Percentiles rank a stretch among this genome's conserved stretches.
These are phyloP conservation scores for Neurospora discreta DNA, from an alignment of 495 filamentous ascomycete genomes.

Conservation along the genomic window DNA sequence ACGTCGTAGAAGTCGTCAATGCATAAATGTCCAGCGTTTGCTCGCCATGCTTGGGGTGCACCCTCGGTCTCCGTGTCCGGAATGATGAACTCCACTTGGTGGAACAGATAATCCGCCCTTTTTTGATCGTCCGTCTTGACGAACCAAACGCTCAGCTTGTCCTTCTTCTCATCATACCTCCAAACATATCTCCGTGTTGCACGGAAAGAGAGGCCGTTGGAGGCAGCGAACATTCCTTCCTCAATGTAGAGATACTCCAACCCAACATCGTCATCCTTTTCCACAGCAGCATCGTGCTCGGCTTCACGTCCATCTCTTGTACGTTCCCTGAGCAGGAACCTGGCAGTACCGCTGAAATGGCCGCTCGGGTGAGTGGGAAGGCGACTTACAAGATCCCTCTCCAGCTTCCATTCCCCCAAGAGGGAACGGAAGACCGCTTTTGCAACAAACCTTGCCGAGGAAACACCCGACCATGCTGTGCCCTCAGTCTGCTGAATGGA, in stretches of 20 bases:
- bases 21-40: constrained; percentile 51
- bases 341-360: constrained; percentile 47
- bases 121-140: constrained; percentile 44
- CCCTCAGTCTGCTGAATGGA: constrained; percentile 24
- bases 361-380: constrained; percentile 45
- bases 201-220: constrained; percentile 33
- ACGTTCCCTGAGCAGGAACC: constrained; percentile 47
- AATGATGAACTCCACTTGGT: constrained; percentile 37
- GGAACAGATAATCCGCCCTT: constrained; percentile 56
- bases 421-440: constrained; percentile 61
- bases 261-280: constrained; percentile 24
- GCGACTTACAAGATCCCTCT: constrained; percentile 34
- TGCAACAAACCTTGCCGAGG: constrained; percentile 36
- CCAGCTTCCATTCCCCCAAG: constrained; percentile 60
- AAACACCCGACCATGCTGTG: constrained; percentile 23
- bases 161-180: constrained; percentile 42
- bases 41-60: constrained; percentile 36
- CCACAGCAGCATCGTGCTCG: constrained; percentile 9
- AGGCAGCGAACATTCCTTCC: constrained; percentile 45
- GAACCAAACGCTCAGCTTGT: constrained; percentile 57
- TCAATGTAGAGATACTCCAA: constrained; percentile 61
- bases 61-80: constrained; percentile 7
- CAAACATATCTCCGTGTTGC: constrained; percentile 46
- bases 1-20: constrained; percentile 54
- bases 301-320: constrained; percentile 38